Conservation (phyloP, 257 asterid species). For the Gardenia jasminoides region DNA sequence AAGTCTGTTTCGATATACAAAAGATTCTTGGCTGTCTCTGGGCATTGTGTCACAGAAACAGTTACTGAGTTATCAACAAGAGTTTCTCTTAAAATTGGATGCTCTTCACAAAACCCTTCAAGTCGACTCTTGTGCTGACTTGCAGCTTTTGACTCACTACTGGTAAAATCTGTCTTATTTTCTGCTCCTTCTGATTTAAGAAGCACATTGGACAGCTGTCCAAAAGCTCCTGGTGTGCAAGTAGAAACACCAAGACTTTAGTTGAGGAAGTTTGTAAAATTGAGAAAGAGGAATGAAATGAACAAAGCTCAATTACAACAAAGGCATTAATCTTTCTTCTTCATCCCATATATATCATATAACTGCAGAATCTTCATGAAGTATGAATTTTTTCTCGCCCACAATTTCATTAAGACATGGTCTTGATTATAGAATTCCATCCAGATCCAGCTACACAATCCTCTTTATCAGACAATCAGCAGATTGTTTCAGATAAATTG, state of each 20-base stretch:
- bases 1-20: constrained; percentile 80
- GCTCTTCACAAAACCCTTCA: constrained; percentile 79
- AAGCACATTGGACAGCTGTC: constrained; percentile 56
- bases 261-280: background rate
- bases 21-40: constrained; percentile 47
- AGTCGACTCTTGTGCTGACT: constrained; percentile 36
- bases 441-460: background rate
- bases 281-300: background rate
- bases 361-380: background rate
- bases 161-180: constrained; percentile 34
- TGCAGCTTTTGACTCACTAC: constrained; percentile 24
- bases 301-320: background rate
- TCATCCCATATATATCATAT: background rate
- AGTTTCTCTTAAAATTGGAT: constrained; percentile 57
- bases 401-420: background rate
- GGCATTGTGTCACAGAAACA: constrained; percentile 59
- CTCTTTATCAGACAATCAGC: background rate
- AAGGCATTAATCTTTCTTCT: background rate
- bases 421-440: background rate
- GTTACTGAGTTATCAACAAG: constrained; percentile 42
- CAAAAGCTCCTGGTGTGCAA: constrained; percentile 55
- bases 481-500: background rate
- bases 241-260: constrained; percentile 10
- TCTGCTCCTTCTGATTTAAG: constrained; percentile 48
- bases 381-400: background rate